phyloP scores from a whole-genome alignment of 805 yeast species.

The Saccharomycopsis sp. region DNA sequence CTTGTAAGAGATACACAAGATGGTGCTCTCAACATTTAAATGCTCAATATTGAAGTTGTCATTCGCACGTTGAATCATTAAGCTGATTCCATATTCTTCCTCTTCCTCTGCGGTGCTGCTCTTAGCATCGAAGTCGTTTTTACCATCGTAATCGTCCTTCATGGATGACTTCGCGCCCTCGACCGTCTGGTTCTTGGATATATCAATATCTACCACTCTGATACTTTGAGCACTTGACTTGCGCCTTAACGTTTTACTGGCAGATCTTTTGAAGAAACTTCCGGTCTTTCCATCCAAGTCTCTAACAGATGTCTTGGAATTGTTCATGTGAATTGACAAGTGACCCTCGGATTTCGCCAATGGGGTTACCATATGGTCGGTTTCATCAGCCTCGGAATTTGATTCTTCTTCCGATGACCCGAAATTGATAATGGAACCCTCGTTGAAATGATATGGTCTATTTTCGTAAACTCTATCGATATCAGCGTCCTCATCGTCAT shows the following conservation, averaged over 20 bases:
- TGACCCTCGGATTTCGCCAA: neutral
- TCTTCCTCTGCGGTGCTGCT: slow-evolving; percentile 20
- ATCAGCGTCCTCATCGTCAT: slow-evolving; percentile 6
- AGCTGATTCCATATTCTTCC: slow-evolving; percentile 36
- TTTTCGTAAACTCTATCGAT: neutral
- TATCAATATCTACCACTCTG: neutral
- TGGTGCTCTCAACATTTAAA: slow-evolving; percentile 43
- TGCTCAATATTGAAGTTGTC: slow-evolving; percentile 61
- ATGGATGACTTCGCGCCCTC: neutral
- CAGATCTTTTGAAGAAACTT: neutral
- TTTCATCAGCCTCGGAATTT: neutral
- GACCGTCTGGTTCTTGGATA: neutral
- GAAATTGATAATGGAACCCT: neutral
- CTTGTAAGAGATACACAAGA: slow-evolving; percentile 65
- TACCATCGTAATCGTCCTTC: slow-evolving; percentile 8
- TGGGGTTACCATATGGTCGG: neutral
- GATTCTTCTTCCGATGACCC: neutral
- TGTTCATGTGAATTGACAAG: neutral
- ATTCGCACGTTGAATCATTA: slow-evolving; percentile 73
- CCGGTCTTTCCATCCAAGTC: neutral
- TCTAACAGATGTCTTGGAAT: neutral
- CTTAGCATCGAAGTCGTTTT: slow-evolving; percentile 20
- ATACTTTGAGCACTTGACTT: neutral
- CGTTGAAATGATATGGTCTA: neutral
- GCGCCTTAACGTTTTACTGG: neutral